phyloP scores from a whole-genome alignment of 2,329 filamentous ascomycete genomes.

The Stagonosporopsis tanaceti region DNA sequence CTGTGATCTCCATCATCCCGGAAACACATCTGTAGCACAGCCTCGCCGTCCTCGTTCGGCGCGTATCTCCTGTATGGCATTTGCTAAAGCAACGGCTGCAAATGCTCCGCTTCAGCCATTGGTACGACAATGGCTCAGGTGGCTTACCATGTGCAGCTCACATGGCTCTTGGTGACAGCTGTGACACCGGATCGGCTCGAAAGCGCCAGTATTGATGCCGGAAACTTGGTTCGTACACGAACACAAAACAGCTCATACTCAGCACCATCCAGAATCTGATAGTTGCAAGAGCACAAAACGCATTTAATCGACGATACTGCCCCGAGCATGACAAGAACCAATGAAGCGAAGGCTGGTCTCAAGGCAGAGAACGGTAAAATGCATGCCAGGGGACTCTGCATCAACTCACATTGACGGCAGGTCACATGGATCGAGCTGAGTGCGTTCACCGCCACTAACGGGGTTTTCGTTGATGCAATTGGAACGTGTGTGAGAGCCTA shows the following conservation, averaged over 20 bases:
- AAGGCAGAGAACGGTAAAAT: constrained; percentile 13
- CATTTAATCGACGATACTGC: constrained; percentile 6
- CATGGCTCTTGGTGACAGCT: constrained; percentile 46
- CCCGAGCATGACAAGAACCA: constrained; percentile 1
- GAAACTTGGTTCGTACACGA: constrained; percentile 28
- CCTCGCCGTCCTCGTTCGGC: constrained; percentile 32
- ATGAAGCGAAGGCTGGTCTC: constrained; percentile 3
- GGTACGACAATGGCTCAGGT: constrained; percentile 30
- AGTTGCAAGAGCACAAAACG: not conserved
- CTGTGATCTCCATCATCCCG: constrained; percentile 13
- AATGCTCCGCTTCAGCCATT: constrained; percentile 8
- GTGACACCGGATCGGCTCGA: constrained; percentile 44
- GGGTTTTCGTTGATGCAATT: constrained; percentile 26
- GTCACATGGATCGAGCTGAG: constrained; percentile 29
- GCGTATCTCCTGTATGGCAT: constrained; percentile 38
- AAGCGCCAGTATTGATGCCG: constrained; percentile 21
- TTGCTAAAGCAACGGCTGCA: constrained; percentile 11
- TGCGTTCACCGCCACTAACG: constrained; percentile 36
- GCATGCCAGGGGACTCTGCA: constrained; percentile 22
- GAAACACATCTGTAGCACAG: constrained; percentile 22
- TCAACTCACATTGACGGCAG: constrained; percentile 22
- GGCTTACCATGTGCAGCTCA: constrained; percentile 38
- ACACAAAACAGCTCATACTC: not conserved
- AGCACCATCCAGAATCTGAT: not conserved
- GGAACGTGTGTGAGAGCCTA: constrained; percentile 30